Evolutionary conservation across 1,284 basidiomycete genomes (phyloP).

Genomic region (Fomes fomentarius): DNA sequence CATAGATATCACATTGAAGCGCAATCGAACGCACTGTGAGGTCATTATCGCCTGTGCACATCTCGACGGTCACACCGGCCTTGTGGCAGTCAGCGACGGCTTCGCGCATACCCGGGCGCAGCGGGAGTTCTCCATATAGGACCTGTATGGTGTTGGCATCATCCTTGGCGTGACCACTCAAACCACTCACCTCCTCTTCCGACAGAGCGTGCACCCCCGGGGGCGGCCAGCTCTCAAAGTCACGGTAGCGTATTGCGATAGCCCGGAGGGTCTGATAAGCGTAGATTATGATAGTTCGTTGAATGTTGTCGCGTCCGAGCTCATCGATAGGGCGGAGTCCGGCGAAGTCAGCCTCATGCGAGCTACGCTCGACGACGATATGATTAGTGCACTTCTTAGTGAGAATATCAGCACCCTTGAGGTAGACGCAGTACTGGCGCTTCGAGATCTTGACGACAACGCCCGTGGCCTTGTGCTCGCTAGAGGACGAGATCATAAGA

Average conservation of each 20-base stretch:
- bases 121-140: constrained; percentile 78
- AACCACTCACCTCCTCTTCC: constrained; percentile 53
- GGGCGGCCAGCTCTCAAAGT: constrained; percentile 90
- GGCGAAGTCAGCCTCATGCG: constrained; percentile 41
- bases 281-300: constrained; percentile 93
- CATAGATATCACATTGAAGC: constrained; percentile 93
- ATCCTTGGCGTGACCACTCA: not conserved
- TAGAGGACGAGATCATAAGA: constrained; percentile 95
- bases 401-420: constrained; percentile 97
- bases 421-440: constrained; percentile 70
- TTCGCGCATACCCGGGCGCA: constrained; percentile 87
- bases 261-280: constrained; percentile 95
- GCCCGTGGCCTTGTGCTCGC: constrained; percentile 96
- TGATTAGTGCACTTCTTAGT: constrained; percentile 75
- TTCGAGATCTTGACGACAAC: constrained; percentile 70
- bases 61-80: constrained; percentile 96
- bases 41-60: constrained; percentile 99
- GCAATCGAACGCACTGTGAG: constrained; percentile 95
- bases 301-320: constrained; percentile 77
- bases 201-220: constrained; percentile 44
- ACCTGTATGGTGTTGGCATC: constrained; percentile 44
- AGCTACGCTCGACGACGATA: constrained; percentile 64
- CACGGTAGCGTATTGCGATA: constrained; percentile 91
- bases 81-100: constrained; percentile 86
- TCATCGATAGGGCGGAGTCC: constrained; percentile 66